Conservation (phyloP, 768 basidiomycete species). For the Leucocoprinus sp. region DNA sequence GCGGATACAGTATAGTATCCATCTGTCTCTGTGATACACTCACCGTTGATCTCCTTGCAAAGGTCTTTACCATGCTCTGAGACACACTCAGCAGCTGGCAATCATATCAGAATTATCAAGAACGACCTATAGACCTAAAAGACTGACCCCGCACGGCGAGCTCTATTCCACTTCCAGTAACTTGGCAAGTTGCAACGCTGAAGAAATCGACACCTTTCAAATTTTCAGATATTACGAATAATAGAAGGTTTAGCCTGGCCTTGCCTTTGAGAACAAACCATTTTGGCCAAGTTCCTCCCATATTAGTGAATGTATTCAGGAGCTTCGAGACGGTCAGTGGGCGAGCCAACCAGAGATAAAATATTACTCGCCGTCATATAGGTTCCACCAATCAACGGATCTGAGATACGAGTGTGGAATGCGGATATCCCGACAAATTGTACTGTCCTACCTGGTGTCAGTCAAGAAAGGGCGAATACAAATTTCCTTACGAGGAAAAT, state of each 20-base stretch:
- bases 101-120: conserved; percentile 11
- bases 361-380: conserved; percentile 88
- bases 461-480: not conserved
- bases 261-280: conserved; percentile 90
- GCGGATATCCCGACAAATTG: conserved; percentile 99
- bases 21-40: conserved; percentile 78
- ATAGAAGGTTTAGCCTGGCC: not conserved
- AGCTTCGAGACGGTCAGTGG: conserved; percentile 40
- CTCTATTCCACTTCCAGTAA: conserved; percentile 47
- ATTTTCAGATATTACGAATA: conserved; percentile 8
- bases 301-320: conserved; percentile 90
- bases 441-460: conserved; percentile 59
- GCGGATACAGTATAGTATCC: conserved; percentile 85
- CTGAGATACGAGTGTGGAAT: conserved; percentile 94
- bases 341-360: not conserved
- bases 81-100: conserved; percentile 76
- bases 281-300: conserved; percentile 98
- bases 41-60: conserved; percentile 69
- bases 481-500: conserved; percentile 65
- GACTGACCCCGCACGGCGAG: conserved; percentile 46
- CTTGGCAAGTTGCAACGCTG: conserved; percentile 75
- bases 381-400: conserved; percentile 94
- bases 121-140: not conserved
- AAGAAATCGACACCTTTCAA: conserved; percentile 76
- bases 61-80: conserved; percentile 82